Conservation (phyloP, 768 basidiomycete species). For the Gelatoporia subvermispora region DNA sequence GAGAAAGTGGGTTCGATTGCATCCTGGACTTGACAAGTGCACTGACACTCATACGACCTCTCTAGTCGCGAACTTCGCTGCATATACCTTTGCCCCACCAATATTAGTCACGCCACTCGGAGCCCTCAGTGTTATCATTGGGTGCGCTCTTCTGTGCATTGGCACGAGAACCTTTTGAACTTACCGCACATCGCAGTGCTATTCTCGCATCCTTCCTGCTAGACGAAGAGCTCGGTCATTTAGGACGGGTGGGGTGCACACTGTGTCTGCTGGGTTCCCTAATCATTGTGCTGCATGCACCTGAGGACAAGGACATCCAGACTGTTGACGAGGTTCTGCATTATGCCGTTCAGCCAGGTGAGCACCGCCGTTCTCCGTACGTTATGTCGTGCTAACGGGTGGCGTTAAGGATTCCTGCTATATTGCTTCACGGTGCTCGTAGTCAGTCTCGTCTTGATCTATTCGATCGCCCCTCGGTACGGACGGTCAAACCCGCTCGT, state of each 20-base stretch:
- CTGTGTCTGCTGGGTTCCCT: constrained; percentile 83
- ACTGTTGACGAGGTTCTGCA: constrained; percentile 92
- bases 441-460: constrained; percentile 84
- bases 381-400: not conserved
- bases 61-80: constrained; percentile 85
- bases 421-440: constrained; percentile 85
- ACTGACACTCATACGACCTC: not conserved
- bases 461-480: constrained; percentile 74
- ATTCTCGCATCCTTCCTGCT: constrained; percentile 91
- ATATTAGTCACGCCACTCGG: constrained; percentile 99
- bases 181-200: constrained; percentile 47
- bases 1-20: constrained; percentile 62
- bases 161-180: constrained; percentile 4
- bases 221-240: constrained; percentile 88
- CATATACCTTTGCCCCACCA: constrained; percentile 96
- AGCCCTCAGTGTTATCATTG: constrained; percentile 92
- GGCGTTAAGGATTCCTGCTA: constrained; percentile 70
- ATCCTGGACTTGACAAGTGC: not conserved
- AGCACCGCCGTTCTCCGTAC: constrained; percentile 16
- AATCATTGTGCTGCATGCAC: constrained; percentile 94
- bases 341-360: constrained; percentile 93
- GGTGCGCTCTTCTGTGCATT: constrained; percentile 45
- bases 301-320: constrained; percentile 87
- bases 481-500: constrained; percentile 87
- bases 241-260: constrained; percentile 84